phyloP scores from a whole-genome alignment of 805 yeast species.

The Trichomonascus vanleenenianus region DNA sequence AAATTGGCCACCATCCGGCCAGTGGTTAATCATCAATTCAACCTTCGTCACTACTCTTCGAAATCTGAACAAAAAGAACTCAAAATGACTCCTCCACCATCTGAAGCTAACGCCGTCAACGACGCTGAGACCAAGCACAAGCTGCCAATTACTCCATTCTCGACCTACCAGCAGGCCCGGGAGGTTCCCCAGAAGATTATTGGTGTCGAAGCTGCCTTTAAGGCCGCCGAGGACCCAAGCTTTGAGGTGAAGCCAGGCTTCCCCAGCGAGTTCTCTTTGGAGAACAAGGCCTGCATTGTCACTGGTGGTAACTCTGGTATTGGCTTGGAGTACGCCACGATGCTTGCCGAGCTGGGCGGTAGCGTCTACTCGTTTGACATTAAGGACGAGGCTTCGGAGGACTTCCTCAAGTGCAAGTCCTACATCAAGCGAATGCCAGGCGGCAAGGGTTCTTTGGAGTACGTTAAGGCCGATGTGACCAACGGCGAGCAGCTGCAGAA shows the following conservation, averaged over 20 bases:
- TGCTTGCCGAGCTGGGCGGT: constrained; percentile 38
- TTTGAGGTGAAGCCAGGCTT: constrained; percentile 21
- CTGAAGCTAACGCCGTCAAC: background rate
- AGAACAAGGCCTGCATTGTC: constrained; percentile 36
- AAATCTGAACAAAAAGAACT: background rate
- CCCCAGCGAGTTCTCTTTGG: constrained; percentile 34
- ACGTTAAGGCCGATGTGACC: constrained; percentile 44
- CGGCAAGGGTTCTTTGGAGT: constrained; percentile 30
- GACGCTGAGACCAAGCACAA: background rate
- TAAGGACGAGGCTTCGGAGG: constrained; percentile 20
- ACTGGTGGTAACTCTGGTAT: constrained; percentile 41
- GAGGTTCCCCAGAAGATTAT: constrained; percentile 21
- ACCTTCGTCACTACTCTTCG: background rate
- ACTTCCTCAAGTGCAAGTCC: constrained; percentile 18
- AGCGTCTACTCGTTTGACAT: constrained; percentile 32
- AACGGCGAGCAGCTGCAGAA: constrained; percentile 30
- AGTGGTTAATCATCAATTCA: too few species aligned
- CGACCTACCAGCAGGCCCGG: constrained; percentile 17
- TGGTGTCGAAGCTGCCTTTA: constrained; percentile 25
- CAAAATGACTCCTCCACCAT: background rate
- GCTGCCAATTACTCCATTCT: constrained; percentile 20
- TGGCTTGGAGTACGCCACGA: constrained; percentile 37
- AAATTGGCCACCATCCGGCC: too few species aligned
- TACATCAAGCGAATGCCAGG: constrained; percentile 21
- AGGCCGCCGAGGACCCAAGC: constrained; percentile 19